Base-by-base conservation (phyloP, 1,284 basidiomycete species). In the Leccinum pseudoinsigne region DNA sequence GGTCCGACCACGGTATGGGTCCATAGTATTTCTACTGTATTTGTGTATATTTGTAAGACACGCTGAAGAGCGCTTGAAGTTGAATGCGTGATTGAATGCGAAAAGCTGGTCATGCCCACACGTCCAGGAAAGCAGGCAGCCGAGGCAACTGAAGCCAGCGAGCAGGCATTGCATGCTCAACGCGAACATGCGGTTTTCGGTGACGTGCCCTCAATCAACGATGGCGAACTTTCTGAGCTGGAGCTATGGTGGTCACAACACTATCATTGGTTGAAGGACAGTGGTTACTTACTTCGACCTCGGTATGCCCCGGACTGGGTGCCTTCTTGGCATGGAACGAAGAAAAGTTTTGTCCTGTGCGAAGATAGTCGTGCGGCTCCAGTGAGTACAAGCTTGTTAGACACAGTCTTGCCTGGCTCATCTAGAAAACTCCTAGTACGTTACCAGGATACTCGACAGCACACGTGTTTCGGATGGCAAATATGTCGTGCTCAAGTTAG, bases 251-350 rank as follows among this genome's bases (percentile, higher is more conserved):
- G 78, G 77, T 51, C 64, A 5, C 56, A 67, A 45, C 75, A 71
- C 18, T 72, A 73, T 21, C 45, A 55, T 14, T 80, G 75, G 74
- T 62, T 80, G 2, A 67, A 72, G 57, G 68, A 68, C 4, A 63
- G 31, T 18, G 79, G 79, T 5, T 79, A 80, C 55, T 59, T 71
- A 34, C 72, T 81, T 12, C 73, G 79, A 2, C 68, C 71, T 4
- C 69, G 78, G 5, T 79, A 76, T 59, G 61, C 70, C 8, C 75
- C 78, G 6, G 74, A 70, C 31, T 80, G 78, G 76, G 57, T 66
- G 5, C 73, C 78, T 1, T 78, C 78, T 5, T 80, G 77, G 77
- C 47, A 62, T 34, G 65, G 60, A 47, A 65, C 64, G 2, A 64
- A 65, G 2, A 66, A 65, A 12, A 26, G 26, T 26, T 23, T 26